phyloP scores from a whole-genome alignment of 805 yeast species.

The Starmerella vitae region DNA sequence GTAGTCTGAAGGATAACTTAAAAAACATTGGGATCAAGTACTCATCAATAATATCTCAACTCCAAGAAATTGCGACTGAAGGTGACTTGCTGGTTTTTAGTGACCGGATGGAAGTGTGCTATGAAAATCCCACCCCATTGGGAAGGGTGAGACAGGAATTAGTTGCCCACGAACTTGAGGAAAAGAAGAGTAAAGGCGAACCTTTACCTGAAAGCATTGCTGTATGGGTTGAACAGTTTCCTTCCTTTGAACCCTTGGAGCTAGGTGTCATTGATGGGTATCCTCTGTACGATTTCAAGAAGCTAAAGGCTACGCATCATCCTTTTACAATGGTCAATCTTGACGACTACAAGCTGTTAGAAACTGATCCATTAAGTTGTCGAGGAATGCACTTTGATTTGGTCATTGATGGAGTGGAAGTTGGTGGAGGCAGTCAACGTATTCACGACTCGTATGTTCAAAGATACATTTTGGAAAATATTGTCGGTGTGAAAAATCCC shows the following conservation, averaged over 20 bases:
- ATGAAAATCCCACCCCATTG: slow-evolving; percentile 91
- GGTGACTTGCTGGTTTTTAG: slow-evolving; percentile 72
- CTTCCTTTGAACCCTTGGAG: slow-evolving; percentile 61
- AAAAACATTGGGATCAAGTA: slow-evolving; percentile 8
- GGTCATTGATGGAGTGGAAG: slow-evolving; percentile 85
- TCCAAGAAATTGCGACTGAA: slow-evolving; percentile 6
- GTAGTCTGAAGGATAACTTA: background rate
- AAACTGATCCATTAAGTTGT: slow-evolving; percentile 43
- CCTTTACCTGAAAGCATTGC: slow-evolving; percentile 22
- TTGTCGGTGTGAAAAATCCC: slow-evolving; percentile 47
- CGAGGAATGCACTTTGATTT: slow-evolving; percentile 89
- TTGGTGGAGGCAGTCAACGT: slow-evolving; percentile 96
- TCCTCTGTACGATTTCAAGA: slow-evolving; percentile 44
- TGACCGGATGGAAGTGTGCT: slow-evolving; percentile 55
- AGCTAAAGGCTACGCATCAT: slow-evolving; percentile 71
- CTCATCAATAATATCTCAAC: slow-evolving; percentile 1
- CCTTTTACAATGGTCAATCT: slow-evolving; percentile 89
- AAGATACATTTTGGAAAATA: slow-evolving; percentile 48
- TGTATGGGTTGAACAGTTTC: slow-evolving; percentile 82
- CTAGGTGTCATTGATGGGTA: slow-evolving; percentile 28
- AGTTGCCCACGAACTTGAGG: slow-evolving; percentile 35
- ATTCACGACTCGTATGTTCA: slow-evolving; percentile 78
- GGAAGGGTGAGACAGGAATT: slow-evolving; percentile 66
- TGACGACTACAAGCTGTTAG: slow-evolving; percentile 49
- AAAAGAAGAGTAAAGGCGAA: background rate